These are phyloP conservation scores for Beauveria brongniartii DNA, from an alignment of 2,329 filamentous ascomycete species.

Conservation along the genomic window DNA sequence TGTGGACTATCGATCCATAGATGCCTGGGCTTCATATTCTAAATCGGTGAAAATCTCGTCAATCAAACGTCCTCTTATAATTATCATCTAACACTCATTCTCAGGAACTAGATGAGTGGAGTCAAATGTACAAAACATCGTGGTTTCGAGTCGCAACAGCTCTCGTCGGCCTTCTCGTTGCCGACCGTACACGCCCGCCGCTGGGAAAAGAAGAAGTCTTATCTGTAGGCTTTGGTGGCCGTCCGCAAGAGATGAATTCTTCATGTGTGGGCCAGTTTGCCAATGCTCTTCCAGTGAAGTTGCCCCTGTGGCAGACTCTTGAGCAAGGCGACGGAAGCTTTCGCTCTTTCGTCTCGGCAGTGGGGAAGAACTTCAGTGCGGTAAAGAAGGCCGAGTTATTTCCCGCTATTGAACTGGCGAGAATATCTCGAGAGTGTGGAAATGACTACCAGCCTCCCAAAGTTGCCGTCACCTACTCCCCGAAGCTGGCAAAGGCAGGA, in stretches of 20 bases:
- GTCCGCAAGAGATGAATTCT: constrained; percentile 1
- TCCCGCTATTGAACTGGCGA: constrained; percentile 8
- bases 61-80: background rate
- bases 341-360: constrained; percentile 9
- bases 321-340: constrained; percentile 1
- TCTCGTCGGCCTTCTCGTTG: constrained; percentile 10
- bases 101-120: constrained; percentile 1
- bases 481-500: no score
- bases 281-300: constrained; percentile 13
- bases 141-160: constrained; percentile 13
- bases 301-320: constrained; percentile 12
- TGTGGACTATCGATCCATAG: background rate
- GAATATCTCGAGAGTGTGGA: constrained; percentile 1
- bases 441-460: constrained; percentile 11
- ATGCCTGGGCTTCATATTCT: background rate
- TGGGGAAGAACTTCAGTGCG: constrained; percentile 13
- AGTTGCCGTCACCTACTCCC: no score
- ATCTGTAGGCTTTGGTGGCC: constrained; percentile 8
- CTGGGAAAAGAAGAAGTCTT: constrained; percentile 12
- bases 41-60: background rate
- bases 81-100: background rate
- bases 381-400: constrained; percentile 13
- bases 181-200: constrained; percentile 7
- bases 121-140: no score
- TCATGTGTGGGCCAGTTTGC: constrained; percentile 13